Percentiles rank a stretch among this genome's conserved stretches.
Evolutionary conservation across 257 asterid species (phyloP).

Genomic region (Jacaranda mimosifolia): DNA sequence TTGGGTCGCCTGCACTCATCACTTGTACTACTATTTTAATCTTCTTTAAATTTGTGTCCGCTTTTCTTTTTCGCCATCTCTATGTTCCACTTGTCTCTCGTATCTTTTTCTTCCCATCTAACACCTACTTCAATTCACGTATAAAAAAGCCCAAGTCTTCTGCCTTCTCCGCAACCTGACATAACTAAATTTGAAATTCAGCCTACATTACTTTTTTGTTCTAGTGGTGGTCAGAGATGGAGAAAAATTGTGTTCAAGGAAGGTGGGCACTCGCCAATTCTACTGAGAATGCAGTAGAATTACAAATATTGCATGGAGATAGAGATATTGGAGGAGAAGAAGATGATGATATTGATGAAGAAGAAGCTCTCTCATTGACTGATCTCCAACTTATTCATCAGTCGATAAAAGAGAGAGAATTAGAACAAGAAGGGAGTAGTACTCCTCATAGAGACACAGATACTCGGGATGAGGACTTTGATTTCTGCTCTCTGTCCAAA

Average conservation of each 20-base stretch:
- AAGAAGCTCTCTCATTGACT: constrained; percentile 80
- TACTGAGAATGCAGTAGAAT: background rate
- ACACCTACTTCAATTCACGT: constrained; percentile 24
- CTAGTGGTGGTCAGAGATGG: constrained; percentile 25
- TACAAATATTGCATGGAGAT: background rate
- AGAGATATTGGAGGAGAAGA: constrained; percentile 49
- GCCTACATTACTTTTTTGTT: background rate
- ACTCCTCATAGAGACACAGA: background rate
- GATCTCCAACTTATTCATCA: constrained; percentile 73
- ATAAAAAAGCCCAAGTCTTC: constrained; percentile 25
- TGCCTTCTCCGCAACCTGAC: background rate
- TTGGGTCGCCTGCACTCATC: constrained; percentile 39
- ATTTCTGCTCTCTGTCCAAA: constrained; percentile 56
- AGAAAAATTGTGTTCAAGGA: constrained; percentile 3
- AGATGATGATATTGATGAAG: constrained; percentile 45
- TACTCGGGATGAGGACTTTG: constrained; percentile 60
- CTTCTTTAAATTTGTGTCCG: background rate
- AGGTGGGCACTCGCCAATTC: constrained; percentile 34
- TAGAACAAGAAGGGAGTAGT: constrained; percentile 20
- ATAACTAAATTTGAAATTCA: background rate
- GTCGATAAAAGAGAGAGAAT: constrained; percentile 31
- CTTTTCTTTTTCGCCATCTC: constrained; percentile 13
- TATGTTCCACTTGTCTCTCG: constrained; percentile 51
- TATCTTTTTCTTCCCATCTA: constrained; percentile 3
- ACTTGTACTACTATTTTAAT: constrained; percentile 18